These are phyloP conservation scores for Penicillium flavigenum DNA, from an alignment of 495 filamentous ascomycete genomes.

Conservation along the genomic window DNA sequence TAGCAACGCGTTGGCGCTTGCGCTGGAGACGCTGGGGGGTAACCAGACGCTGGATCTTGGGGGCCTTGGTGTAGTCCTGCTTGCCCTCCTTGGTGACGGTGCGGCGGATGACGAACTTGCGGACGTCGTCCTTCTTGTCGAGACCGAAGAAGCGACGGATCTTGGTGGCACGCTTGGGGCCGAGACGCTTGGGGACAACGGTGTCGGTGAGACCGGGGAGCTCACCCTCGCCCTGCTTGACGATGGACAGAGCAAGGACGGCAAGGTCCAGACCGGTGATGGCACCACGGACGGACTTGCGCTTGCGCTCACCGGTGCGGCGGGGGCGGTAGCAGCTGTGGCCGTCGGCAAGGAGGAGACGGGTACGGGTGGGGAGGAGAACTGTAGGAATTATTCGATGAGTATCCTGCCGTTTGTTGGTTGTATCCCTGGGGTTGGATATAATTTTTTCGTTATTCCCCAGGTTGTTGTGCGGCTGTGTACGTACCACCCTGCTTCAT, in stretches of 20 bases:
- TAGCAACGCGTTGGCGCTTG: constrained; percentile 94
- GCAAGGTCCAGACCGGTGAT: constrained; percentile 94
- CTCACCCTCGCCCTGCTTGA: constrained; percentile 95
- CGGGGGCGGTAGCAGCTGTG: constrained; percentile 93
- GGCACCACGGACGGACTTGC: constrained; percentile 94
- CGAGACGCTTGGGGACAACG: constrained; percentile 96
- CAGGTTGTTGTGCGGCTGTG: constrained; percentile 11
- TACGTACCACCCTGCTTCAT: constrained; percentile 95
- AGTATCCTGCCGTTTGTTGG: constrained; percentile 26
- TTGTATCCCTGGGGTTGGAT: constrained; percentile 15
- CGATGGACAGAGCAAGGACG: constrained; percentile 86
- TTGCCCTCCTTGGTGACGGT: constrained; percentile 97
- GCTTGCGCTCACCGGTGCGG: constrained; percentile 96
- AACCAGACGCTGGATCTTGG: constrained; percentile 97
- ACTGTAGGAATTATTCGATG: constrained; percentile 38
- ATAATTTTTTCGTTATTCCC: constrained; percentile 10
- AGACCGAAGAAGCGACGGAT: constrained; percentile 98
- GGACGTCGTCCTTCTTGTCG: constrained; percentile 99
- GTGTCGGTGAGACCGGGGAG: constrained; percentile 94
- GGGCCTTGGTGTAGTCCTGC: constrained; percentile 98
- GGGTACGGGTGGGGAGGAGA: constrained; percentile 95
- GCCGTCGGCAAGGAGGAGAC: constrained; percentile 87
- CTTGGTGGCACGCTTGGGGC: constrained; percentile 99
- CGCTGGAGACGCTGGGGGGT: constrained; percentile 99
- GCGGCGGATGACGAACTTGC: constrained; percentile 99